phyloP scores from a whole-genome alignment of 768 basidiomycete genomes.

The Paxillus rubicundulus region DNA sequence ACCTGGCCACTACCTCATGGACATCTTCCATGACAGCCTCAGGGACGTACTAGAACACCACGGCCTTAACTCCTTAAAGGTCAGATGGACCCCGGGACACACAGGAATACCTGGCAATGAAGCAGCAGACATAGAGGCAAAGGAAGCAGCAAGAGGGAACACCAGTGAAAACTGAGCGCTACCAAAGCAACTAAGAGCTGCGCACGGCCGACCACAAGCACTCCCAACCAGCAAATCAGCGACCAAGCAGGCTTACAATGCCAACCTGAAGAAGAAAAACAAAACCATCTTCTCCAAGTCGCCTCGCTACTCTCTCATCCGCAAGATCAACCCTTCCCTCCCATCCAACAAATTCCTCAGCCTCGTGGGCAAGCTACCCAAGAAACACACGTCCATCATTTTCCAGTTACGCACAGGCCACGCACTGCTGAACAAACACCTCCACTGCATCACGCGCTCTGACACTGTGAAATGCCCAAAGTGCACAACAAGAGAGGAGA shows the following conservation, averaged over 20 bases:
- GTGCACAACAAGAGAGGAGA: too few relatives aligned
- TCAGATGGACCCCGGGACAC: not conserved
- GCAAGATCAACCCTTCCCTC: not conserved
- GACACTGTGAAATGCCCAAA: too few relatives aligned
- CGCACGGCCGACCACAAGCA: too few relatives aligned
- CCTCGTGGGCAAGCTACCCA: not conserved
- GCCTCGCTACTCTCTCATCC: too few relatives aligned
- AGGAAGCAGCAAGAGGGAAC: not conserved
- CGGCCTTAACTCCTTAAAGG: not conserved
- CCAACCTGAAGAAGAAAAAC: too few relatives aligned
- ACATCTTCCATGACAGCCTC: not conserved
- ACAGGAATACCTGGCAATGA: not conserved
- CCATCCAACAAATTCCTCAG: not conserved
- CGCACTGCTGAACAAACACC: conserved; percentile 28
- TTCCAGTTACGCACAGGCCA: conserved; percentile 35
- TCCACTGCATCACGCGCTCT: conserved; percentile 17
- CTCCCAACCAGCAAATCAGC: too few relatives aligned
- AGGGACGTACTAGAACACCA: not conserved
- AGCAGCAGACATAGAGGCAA: not conserved
- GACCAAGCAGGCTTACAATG: too few relatives aligned
- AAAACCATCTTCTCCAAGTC: too few relatives aligned
- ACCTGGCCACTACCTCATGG: not conserved
- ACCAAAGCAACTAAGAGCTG: not conserved
- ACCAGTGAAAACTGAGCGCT: not conserved
- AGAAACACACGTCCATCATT: conserved; percentile 18